These are phyloP conservation scores for Aschersonia sp. DNA, from an alignment of 2,329 filamentous ascomycete genomes.

Conservation along the genomic window DNA sequence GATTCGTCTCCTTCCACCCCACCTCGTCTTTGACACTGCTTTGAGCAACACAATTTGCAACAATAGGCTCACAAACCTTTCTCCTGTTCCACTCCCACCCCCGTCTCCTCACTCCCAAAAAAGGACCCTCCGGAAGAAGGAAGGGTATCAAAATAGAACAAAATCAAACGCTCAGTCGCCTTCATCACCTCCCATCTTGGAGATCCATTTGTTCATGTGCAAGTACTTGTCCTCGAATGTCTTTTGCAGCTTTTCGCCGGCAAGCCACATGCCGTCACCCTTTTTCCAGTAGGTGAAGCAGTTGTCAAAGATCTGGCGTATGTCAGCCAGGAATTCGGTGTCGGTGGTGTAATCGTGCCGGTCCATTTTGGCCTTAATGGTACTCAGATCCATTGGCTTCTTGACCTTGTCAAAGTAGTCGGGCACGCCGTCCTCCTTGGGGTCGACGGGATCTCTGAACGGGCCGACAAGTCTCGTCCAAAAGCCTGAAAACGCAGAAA, in stretches of 20 bases:
- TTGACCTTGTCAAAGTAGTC: conserved; percentile 48
- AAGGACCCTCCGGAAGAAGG: too few species aligned
- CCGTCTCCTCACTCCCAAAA: too few species aligned
- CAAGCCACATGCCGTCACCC: conserved; percentile 36
- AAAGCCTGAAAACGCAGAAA: conserved; percentile 28
- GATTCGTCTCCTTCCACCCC: too few species aligned
- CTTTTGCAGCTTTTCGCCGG: conserved; percentile 43
- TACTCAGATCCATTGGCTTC: conserved; percentile 46
- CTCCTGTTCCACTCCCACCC: too few species aligned
- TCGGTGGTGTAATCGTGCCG: conserved; percentile 32
- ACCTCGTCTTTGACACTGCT: too few species aligned
- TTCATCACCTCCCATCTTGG: conserved; percentile 31
- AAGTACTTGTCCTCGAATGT: conserved; percentile 44
- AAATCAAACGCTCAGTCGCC: conserved; percentile 6
- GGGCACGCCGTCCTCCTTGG: conserved; percentile 39
- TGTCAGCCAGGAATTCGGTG: conserved; percentile 39
- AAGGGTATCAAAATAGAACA: too few species aligned
- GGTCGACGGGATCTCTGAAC: conserved; percentile 45
- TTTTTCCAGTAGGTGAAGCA: conserved; percentile 50
- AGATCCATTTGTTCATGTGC: conserved; percentile 44
- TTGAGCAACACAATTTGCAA: too few species aligned
- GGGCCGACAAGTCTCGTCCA: conserved; percentile 52
- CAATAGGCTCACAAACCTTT: too few species aligned
- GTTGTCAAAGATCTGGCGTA: conserved; percentile 48
- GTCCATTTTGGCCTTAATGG: conserved; percentile 47